Evolutionary conservation across 2,329 filamentous ascomycete species (phyloP), one percentile per base, ranked within the genome.

Genomic region (Epichloe scottii): DNA sequence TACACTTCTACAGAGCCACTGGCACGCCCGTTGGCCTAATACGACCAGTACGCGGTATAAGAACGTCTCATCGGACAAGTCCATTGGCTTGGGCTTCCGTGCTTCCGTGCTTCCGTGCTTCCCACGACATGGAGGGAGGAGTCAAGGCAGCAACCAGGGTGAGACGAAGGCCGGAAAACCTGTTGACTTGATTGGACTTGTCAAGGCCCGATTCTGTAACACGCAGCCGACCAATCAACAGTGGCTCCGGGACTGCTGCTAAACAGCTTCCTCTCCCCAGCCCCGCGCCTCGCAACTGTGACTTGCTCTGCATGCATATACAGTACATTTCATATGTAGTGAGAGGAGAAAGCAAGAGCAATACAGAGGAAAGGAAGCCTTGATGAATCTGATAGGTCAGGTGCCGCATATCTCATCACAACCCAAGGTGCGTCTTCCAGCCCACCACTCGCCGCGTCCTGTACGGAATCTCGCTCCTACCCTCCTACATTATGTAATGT

Each of bases 201-300:
- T 34, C 34, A 43, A 35, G 48, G 48, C 37, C 48, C 41, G 42
- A 44, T 38, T 50, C 42, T 46, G 48, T 50, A 34, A 50, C 48
- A 45, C 15, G 23, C 19, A 43, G 39, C 40, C 10, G 3, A 2
- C 48, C 48, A 44, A 49, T 49, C 48, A 43, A 3, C 40, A 7
- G 46, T 41, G 15, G n/a, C 17, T 7, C 11, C 38, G 35, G 17
- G 26, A 19, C 19, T 33, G 12, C 17, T n/a, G 40, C 39, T 39
- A 49, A 23, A 49, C 47, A 42, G 47, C 47, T 43, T 30, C 30
- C 21, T 49, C 48, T 30, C 37, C 40, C 14, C 40, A 49, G 48
- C 48, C 26, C 26, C 41, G 38, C 38, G 26, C 2, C 46, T 48
- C 40, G 26, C 39, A 34, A 34, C 17, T 49, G 33, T 35, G 17